Evolutionary conservation across 139 green algal genomes (phyloP).

Genomic region (Yamagishiella unicocca): DNA sequence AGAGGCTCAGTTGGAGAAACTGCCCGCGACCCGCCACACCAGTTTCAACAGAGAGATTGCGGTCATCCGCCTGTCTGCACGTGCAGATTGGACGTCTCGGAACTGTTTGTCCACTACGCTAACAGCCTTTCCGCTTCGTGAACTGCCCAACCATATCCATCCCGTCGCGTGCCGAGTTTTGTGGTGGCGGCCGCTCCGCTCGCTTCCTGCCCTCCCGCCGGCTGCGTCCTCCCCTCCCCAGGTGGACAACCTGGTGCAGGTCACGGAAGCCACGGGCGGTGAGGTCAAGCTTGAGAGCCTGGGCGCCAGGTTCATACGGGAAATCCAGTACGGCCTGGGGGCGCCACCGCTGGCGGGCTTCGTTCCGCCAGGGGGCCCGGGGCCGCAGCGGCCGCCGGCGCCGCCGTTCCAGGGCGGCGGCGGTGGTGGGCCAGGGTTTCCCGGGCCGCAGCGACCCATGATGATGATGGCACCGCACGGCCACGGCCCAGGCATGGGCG

Average conservation of each 20-base stretch:
- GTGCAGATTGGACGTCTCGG: too few relatives aligned
- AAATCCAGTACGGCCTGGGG: slow-evolving; percentile 40
- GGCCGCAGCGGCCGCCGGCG: not conserved
- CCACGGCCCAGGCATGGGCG: not conserved
- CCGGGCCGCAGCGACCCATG: not conserved
- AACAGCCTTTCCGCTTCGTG: too few relatives aligned
- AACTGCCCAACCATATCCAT: too few relatives aligned
- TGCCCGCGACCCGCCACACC: too few relatives aligned
- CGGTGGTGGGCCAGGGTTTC: too few relatives aligned
- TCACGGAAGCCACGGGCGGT: slow-evolving; percentile 65
- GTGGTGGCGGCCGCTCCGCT: not conserved
- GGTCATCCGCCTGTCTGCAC: too few relatives aligned
- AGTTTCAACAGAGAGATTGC: too few relatives aligned
- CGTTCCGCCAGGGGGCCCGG: not conserved
- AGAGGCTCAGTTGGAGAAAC: too few relatives aligned
- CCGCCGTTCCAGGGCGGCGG: not conserved
- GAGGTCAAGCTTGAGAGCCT: slow-evolving; percentile 78
- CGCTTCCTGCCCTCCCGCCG: not conserved
- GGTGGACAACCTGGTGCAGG: slow-evolving; percentile 71
- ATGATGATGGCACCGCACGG: not conserved
- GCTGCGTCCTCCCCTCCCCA: slow-evolving; percentile 9
- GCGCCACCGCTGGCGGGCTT: slow-evolving; percentile 25
- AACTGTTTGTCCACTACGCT: too few relatives aligned
- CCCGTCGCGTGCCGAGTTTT: too few relatives aligned
- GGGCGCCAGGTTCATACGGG: slow-evolving; percentile 67